Percentiles rank a stretch among this genome's conserved stretches.
These are phyloP conservation scores for Stemphylium beticola DNA, from an alignment of 2,329 filamentous ascomycete genomes.

Conservation along the genomic window DNA sequence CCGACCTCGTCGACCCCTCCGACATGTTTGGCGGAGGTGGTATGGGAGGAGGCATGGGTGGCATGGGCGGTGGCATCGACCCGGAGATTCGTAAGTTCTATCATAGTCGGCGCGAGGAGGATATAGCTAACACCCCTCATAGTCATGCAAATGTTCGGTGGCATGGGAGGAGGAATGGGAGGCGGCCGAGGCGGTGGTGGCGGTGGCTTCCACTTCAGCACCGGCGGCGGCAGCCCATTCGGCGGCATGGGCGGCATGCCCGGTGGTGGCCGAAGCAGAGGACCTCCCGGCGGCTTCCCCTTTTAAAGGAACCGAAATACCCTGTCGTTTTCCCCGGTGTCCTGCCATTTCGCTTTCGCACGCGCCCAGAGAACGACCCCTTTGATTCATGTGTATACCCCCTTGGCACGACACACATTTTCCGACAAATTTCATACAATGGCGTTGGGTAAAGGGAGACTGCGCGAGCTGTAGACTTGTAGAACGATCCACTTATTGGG, in stretches of 20 bases:
- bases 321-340: background rate
- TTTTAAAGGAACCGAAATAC: slow-evolving; percentile 20
- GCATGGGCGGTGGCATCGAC: slow-evolving; percentile 62
- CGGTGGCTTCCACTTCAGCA: slow-evolving; percentile 53
- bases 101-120: background rate
- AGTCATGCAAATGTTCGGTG: slow-evolving; percentile 51
- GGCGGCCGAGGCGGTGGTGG: slow-evolving; percentile 56
- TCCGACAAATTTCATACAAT: slow-evolving; percentile 3
- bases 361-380: background rate
- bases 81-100: slow-evolving; percentile 42
- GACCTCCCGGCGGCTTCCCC: slow-evolving; percentile 42
- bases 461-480: slow-evolving; percentile 2
- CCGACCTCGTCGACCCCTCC: slow-evolving; percentile 84
- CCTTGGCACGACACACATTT: slow-evolving; percentile 2
- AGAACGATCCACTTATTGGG: background rate
- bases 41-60: slow-evolving; percentile 30
- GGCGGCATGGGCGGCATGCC: slow-evolving; percentile 46
- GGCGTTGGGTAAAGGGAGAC: slow-evolving; percentile 5
- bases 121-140: slow-evolving; percentile 16
- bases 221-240: slow-evolving; percentile 48
- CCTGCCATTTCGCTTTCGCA: background rate
- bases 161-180: slow-evolving; percentile 58
- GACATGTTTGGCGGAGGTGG: slow-evolving; percentile 77
- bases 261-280: slow-evolving; percentile 40
- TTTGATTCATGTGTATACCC: slow-evolving; percentile 11